Evolutionary conservation across 495 filamentous ascomycete species (phyloP), one percentile per base, ranked within the genome.

Genomic region (Glutinoglossum americanum): DNA sequence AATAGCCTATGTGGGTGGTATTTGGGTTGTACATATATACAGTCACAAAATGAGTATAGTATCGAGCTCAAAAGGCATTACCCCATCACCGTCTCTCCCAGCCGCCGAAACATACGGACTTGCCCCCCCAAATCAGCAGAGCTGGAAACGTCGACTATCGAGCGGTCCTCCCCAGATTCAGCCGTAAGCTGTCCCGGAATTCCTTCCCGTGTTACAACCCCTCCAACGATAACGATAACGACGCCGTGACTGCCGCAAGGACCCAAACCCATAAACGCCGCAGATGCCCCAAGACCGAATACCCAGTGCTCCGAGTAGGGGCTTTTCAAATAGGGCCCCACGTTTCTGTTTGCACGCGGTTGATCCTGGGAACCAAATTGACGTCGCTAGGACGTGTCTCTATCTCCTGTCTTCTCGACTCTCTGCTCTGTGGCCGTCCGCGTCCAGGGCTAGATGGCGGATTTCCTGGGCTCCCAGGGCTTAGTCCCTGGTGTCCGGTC

Each of bases 301-400:
- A 9, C 2, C 37, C 37, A 39, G 37, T 21, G 17, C 9, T 10
- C 19, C 10, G 19, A n/a, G 5, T 21, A 10, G 4, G 4, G 21
- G 19, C 9, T 6, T 21, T 13, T 45, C n/a, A 45, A 13, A 21
- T 21, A 23, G 41, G 41, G 21, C 17, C 41, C 49, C 49, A 53
- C 13, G 15, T 21, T 17, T 53, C 49, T n/a, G 49, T 53, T 32
- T 53, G 49, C 25, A 53, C 49, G 30, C 23, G 49, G 19, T 30
- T 30, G 28, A 53, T 53, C 49, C 81, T 75, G 94, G 95, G 80
- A 89, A 94, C 70, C 82, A 90, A 74, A 80, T 97, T 73, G 87
- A 80, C 73, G 85, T 90, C 72, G 96, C 96, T 75, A 89, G 92
- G 68, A 96, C 92, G 56, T 6, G 3, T 30, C 28, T 53, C 49